Conservation (phyloP, 2,329 filamentous ascomycete species). For the Cytospora piceicola region DNA sequence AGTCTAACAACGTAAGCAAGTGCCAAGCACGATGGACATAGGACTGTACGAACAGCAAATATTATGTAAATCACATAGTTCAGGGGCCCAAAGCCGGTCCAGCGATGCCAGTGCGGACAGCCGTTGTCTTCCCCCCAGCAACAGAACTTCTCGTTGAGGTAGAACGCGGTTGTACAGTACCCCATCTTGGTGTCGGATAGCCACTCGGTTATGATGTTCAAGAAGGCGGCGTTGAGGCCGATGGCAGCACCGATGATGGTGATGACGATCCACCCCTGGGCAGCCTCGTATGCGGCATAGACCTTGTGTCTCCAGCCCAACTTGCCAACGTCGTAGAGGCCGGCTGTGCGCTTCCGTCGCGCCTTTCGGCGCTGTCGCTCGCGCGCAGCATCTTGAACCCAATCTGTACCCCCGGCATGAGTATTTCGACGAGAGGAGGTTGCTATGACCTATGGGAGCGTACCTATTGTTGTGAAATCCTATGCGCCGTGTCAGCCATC, state of each 20-base stretch:
- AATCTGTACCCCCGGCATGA: slow-evolving; percentile 65
- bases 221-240: slow-evolving; percentile 86
- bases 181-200: slow-evolving; percentile 93
- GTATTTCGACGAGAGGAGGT: slow-evolving; percentile 31
- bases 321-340: slow-evolving; percentile 71
- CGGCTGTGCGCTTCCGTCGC: slow-evolving; percentile 71
- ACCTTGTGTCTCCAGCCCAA: slow-evolving; percentile 80
- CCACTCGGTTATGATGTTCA: slow-evolving; percentile 98
- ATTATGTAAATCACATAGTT: slow-evolving; percentile 90
- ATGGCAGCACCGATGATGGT: slow-evolving; percentile 92
- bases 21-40: not conserved
- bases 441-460: slow-evolving; percentile 32
- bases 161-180: slow-evolving; percentile 94
- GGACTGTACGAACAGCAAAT: slow-evolving; percentile 66
- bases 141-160: slow-evolving; percentile 96
- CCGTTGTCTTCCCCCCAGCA: slow-evolving; percentile 95
- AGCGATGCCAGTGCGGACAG: slow-evolving; percentile 85
- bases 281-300: slow-evolving; percentile 89
- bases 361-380: slow-evolving; percentile 83
- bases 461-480: slow-evolving; percentile 95
- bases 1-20: slow-evolving; percentile 50
- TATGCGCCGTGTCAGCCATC: slow-evolving; percentile 37
- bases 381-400: slow-evolving; percentile 95
- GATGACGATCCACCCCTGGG: slow-evolving; percentile 97
- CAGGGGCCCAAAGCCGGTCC: slow-evolving; percentile 75